Base-by-base conservation (phyloP, 2,329 filamentous ascomycete species). In the Malbranchea zuffiana region DNA sequence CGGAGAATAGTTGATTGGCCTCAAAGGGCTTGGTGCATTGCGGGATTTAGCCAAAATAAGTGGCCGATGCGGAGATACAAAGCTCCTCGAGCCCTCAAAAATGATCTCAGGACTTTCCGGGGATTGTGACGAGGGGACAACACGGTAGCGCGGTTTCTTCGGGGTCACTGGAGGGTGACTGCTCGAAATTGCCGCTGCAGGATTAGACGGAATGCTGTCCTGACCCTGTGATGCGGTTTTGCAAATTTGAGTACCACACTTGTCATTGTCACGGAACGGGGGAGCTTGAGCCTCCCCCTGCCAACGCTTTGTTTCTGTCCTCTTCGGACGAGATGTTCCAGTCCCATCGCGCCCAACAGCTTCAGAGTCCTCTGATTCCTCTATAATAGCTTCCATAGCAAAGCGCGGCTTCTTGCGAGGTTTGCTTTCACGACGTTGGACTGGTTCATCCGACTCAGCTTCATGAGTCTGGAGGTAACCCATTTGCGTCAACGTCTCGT, bases 91-190 rank as follows among this genome's bases (percentile, higher is more conserved):
- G 7, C 23, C 23, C n/a, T 23, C 30, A 2, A 29, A 53, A 7
- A 51, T 50, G 10, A 62, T 30, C 2, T 54, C 56, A 13, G 60
- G 59, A 29, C 60, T 63, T 45, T 63, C 60, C 1, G 61, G 61
- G 5, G 61, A 63, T 26, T 64, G 61, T 5, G 60, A 63, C 3
- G 61, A 64, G 4, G 59, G 61, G 37, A 64, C 55, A 36, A 61
- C 58, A 6, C 50, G 42, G 30, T 42, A 53, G 12, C 40, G 44
- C 20, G 34, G 35, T 42, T 59, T 62, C 27, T 44, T 49, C 4
- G 60, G 60, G 1, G 60, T 64, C 5, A 47, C 37, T 20, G 55
- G 29, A 20, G 17, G 50, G 39, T n/a, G n/a, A n/a, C n/a, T n/a
- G n/a, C n/a, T n/a, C n/a, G n/a, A n/a, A n/a, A n/a, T n/a, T n/a